Conservation (phyloP, 495 filamentous ascomycete genomes). For the Platismatia glauca region DNA sequence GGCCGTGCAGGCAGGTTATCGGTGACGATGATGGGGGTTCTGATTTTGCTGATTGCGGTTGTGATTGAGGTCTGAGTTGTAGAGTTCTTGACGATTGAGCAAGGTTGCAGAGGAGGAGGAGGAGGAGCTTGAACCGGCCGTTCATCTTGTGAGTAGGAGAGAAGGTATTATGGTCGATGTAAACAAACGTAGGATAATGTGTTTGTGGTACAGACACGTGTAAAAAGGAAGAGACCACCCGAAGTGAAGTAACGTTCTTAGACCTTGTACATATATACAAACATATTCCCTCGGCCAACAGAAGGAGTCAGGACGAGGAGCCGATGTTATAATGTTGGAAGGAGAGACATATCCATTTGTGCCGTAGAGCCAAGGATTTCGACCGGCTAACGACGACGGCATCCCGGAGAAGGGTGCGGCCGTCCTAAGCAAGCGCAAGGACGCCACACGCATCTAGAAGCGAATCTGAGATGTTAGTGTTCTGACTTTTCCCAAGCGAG, state of each 20-base stretch:
- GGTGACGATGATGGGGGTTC: not conserved
- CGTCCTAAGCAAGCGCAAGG: not conserved
- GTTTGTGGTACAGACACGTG: not conserved
- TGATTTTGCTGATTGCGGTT: not conserved
- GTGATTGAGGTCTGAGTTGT: not conserved
- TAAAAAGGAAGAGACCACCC: not conserved
- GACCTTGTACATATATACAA: not conserved
- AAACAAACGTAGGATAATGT: not conserved
- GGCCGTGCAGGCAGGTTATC: not conserved
- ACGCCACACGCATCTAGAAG: not conserved
- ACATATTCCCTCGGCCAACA: not conserved
- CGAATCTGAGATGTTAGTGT: not conserved
- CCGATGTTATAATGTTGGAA: not conserved
- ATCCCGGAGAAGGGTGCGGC: not conserved
- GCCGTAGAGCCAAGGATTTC: not conserved
- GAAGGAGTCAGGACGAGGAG: not conserved
- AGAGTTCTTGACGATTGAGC: not conserved
- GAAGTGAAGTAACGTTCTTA: not conserved
- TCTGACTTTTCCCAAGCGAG: not conserved
- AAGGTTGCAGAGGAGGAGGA: not conserved
- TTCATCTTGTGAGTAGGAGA: not conserved
- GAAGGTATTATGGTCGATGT: not conserved
- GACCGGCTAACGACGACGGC: not conserved
- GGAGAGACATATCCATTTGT: not conserved
- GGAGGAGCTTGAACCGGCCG: not conserved